Evolutionary conservation across 73 alveolate genomes (phyloP).

Genomic region (Paramecium biaurelia): DNA sequence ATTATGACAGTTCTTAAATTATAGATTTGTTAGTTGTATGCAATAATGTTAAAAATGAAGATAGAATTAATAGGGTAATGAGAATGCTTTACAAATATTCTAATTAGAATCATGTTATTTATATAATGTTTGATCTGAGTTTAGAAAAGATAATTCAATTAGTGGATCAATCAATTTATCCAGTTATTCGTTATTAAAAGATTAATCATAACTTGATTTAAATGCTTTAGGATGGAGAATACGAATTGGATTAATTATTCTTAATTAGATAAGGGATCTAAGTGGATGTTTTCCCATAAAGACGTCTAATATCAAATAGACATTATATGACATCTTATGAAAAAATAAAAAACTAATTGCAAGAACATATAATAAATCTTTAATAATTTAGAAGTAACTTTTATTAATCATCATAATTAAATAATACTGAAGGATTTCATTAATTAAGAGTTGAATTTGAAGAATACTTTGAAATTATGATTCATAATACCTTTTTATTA

Average conservation of each 20-base stretch:
- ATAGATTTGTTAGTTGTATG: not conserved
- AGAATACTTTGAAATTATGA: conserved; percentile 20
- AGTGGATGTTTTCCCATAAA: not conserved
- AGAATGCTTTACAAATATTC: not conserved
- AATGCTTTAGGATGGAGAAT: not conserved
- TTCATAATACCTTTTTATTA: not conserved
- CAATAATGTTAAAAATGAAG: not conserved
- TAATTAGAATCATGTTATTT: not conserved
- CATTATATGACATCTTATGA: not conserved
- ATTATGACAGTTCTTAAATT: not conserved
- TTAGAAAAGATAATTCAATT: not conserved
- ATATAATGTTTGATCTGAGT: not conserved
- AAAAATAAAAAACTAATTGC: not conserved
- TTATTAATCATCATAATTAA: not conserved
- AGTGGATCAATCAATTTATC: not conserved
- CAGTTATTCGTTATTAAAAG: not conserved
- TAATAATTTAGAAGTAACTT: not conserved
- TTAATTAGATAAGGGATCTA: not conserved
- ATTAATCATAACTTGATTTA: not conserved
- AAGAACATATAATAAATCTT: not conserved
- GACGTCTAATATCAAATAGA: not conserved
- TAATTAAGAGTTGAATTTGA: conserved; percentile 24
- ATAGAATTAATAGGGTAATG: not conserved
- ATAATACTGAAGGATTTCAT: not conserved
- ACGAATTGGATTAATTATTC: not conserved